Evolutionary conservation across 306 rosid species (phyloP).

Genomic region (Fragaria ananassa): DNA sequence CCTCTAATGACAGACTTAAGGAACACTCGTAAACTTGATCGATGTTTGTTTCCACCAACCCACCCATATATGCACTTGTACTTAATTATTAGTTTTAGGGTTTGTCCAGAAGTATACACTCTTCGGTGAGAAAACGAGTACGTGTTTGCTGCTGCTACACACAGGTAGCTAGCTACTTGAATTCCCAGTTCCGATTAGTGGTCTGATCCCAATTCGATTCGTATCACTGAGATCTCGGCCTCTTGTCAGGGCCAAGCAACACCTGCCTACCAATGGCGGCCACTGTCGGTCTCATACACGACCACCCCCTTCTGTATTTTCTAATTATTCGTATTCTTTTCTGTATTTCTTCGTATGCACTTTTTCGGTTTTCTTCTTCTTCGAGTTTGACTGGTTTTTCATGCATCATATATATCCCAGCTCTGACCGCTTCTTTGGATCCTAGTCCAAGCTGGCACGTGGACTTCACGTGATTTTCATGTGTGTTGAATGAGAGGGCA

Average conservation of each 20-base stretch:
- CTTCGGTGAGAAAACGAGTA: slow-evolving; percentile 12
- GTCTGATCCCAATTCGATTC: background rate
- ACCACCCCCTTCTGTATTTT: background rate
- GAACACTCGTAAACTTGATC: background rate
- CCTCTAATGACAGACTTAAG: background rate
- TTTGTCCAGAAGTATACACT: background rate
- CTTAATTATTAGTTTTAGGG: background rate
- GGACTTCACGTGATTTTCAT: slow-evolving; percentile 29
- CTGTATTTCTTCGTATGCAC: background rate
- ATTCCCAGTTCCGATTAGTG: background rate
- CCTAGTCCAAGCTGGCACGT: slow-evolving; percentile 15
- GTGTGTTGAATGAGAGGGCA: background rate
- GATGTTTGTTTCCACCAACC: background rate
- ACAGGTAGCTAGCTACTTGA: background rate
- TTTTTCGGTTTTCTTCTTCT: slow-evolving; percentile 6
- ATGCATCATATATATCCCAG: background rate
- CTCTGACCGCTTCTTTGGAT: slow-evolving; percentile 8
- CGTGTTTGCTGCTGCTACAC: slow-evolving; percentile 10
- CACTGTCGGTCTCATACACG: slow-evolving; percentile 21
- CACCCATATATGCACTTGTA: background rate
- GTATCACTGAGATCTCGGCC: slow-evolving; percentile 19
- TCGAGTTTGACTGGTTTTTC: background rate
- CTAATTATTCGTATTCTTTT: background rate
- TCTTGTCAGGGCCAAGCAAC: slow-evolving; percentile 3
- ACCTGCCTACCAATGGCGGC: slow-evolving; percentile 16